Conservation (phyloP, 495 filamentous ascomycete species). For the Thermochaetoides thermophila region DNA sequence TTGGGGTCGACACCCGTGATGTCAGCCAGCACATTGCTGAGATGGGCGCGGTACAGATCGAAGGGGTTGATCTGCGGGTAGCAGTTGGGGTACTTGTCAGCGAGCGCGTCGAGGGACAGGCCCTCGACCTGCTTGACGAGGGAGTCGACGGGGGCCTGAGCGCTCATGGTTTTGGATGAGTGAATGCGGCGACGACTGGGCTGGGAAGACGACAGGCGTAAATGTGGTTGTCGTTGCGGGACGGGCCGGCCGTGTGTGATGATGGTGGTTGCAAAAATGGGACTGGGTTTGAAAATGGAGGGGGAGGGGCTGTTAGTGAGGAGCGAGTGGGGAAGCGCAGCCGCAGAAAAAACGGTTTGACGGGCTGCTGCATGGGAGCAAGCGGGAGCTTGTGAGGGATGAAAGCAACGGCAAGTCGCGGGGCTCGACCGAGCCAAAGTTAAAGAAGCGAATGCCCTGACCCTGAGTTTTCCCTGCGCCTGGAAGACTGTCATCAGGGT, state of each 20-base stretch:
- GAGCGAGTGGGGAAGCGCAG: too few relatives aligned
- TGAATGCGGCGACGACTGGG: too few relatives aligned
- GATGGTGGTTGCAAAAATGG: conserved; percentile 7
- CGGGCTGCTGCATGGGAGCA: too few relatives aligned
- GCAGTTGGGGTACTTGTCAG: conserved; percentile 36
- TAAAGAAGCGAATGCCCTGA: too few relatives aligned
- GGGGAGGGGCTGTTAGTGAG: conserved; percentile 7
- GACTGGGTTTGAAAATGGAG: too few relatives aligned
- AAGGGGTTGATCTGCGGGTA: conserved; percentile 65
- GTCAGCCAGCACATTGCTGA: conserved; percentile 57
- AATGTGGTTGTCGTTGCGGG: not conserved
- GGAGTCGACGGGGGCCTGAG: conserved; percentile 17
- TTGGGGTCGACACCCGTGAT: conserved; percentile 56
- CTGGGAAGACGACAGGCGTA: too few relatives aligned
- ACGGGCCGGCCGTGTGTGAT: conserved; percentile 9
- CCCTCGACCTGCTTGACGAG: conserved; percentile 24
- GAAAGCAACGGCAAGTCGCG: too few relatives aligned
- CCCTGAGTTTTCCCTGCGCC: too few relatives aligned
- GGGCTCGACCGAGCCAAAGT: too few relatives aligned
- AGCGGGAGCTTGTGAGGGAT: too few relatives aligned
- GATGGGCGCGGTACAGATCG: conserved; percentile 77
- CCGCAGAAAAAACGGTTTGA: too few relatives aligned
- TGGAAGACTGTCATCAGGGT: too few relatives aligned
- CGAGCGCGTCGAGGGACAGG: conserved; percentile 23
- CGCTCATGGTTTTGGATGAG: conserved; percentile 14